Evolutionary conservation across 2,329 filamentous ascomycete species (phyloP).

Genomic region (Chaetomiaceae sp.): DNA sequence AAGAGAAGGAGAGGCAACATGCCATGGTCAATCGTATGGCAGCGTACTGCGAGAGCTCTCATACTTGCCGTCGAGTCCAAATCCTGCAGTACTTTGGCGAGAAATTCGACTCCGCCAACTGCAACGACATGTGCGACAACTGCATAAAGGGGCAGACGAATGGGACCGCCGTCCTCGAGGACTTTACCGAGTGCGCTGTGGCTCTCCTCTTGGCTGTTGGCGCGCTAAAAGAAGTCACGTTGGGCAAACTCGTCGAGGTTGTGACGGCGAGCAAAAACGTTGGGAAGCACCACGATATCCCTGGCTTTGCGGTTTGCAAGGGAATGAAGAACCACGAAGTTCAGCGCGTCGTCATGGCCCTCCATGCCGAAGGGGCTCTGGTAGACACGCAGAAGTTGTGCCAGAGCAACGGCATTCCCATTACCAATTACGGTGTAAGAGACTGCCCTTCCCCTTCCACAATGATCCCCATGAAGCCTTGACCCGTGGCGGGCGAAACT

Average conservation of each 20-base stretch:
- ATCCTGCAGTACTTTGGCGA: slow-evolving; percentile 95
- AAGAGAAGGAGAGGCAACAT: slow-evolving; percentile 79
- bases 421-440: slow-evolving; percentile 66
- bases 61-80: slow-evolving; percentile 81
- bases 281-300: slow-evolving; percentile 50
- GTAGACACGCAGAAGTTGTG: slow-evolving; percentile 65
- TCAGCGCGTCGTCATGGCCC: slow-evolving; percentile 74
- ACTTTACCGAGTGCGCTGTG: slow-evolving; percentile 71
- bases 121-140: slow-evolving; percentile 78
- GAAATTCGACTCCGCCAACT: slow-evolving; percentile 66
- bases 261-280: slow-evolving; percentile 63
- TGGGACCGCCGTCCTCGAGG: slow-evolving; percentile 58
- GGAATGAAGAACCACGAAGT: slow-evolving; percentile 69
- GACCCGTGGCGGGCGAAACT: background rate
- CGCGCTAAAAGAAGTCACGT: slow-evolving; percentile 57
- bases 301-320: slow-evolving; percentile 64
- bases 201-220: slow-evolving; percentile 66
- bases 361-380: slow-evolving; percentile 70
- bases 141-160: slow-evolving; percentile 63
- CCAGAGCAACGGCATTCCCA: slow-evolving; percentile 58
- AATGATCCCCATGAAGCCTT: background rate
- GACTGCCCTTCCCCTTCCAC: slow-evolving; percentile 16
- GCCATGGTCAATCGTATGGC: slow-evolving; percentile 82
- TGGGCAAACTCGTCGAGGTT: slow-evolving; percentile 78
- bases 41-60: slow-evolving; percentile 83